Conservation (phyloP, 352 stramenopile species). For the Phytophthora foliorum region DNA sequence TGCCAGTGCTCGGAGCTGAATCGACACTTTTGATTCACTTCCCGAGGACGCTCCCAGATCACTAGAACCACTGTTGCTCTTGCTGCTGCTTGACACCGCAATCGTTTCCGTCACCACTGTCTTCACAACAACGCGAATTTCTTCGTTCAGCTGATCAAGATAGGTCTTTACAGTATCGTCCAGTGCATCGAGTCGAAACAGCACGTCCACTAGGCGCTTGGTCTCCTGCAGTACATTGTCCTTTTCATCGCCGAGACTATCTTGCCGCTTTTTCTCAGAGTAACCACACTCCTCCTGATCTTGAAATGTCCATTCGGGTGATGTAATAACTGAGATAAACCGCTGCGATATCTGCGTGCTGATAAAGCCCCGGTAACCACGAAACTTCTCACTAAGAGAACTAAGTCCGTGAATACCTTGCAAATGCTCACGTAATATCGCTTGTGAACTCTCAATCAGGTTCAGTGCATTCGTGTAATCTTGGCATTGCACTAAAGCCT, state of each 20-base stretch:
- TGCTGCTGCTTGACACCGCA: slow-evolving; percentile 65
- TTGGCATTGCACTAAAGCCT: slow-evolving; percentile 86
- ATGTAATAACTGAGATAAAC: slow-evolving; percentile 85
- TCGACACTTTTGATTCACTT: slow-evolving; percentile 84
- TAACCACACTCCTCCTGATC: slow-evolving; percentile 52
- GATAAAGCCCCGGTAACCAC: slow-evolving; percentile 79
- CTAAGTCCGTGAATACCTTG: slow-evolving; percentile 83
- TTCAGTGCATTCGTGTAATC: slow-evolving; percentile 86
- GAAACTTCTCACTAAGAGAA: slow-evolving; percentile 80
- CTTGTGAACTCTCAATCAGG: slow-evolving; percentile 80
- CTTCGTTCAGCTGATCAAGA: slow-evolving; percentile 83
- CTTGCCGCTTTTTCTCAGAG: slow-evolving; percentile 27
- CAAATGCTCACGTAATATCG: slow-evolving; percentile 73
- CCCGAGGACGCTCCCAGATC: slow-evolving; percentile 30
- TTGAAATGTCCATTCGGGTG: slow-evolving; percentile 84
- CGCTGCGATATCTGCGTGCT: slow-evolving; percentile 80
- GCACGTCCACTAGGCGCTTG: slow-evolving; percentile 68
- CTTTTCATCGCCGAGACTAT: slow-evolving; percentile 44
- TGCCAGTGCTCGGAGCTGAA: slow-evolving; percentile 78
- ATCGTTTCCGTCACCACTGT: slow-evolving; percentile 92
- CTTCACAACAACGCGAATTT: slow-evolving; percentile 90
- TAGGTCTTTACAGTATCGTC: slow-evolving; percentile 81
- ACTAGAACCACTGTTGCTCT: slow-evolving; percentile 33
- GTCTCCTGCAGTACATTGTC: slow-evolving; percentile 52
- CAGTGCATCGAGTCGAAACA: slow-evolving; percentile 82